Evolutionary conservation across 208 protist species (phyloP).

Genomic region (Tritrichomonas foetus): DNA sequence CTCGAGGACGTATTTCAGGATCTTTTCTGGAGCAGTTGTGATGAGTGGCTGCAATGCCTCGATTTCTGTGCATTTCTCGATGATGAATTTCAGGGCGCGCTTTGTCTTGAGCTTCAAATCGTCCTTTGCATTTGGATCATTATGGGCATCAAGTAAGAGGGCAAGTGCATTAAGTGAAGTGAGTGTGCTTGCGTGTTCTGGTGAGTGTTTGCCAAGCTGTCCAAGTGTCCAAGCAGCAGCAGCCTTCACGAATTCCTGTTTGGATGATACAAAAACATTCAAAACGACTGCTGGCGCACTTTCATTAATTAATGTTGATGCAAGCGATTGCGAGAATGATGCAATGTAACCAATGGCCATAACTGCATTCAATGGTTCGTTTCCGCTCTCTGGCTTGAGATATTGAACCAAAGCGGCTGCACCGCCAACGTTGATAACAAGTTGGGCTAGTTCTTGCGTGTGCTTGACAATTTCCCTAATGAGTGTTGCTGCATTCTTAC

Average conservation of each 20-base stretch:
- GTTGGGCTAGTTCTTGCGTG: constrained; percentile 86
- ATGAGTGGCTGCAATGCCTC: constrained; percentile 88
- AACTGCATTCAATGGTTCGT: constrained; percentile 81
- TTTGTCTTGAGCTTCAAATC: constrained; percentile 88
- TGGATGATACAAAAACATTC: constrained; percentile 74
- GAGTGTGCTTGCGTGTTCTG: constrained; percentile 86
- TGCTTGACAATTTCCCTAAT: constrained; percentile 95
- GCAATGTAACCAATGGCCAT: constrained; percentile 96
- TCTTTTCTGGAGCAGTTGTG: constrained; percentile 77
- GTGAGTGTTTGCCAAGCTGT: constrained; percentile 86
- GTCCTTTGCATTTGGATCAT: constrained; percentile 68
- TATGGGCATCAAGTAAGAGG: constrained; percentile 75
- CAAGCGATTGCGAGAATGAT: constrained; percentile 89
- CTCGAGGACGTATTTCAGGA: constrained; percentile 89
- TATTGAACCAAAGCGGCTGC: constrained; percentile 92
- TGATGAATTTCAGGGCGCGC: constrained; percentile 84
- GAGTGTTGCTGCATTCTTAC: constrained; percentile 89
- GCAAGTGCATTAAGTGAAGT: constrained; percentile 86
- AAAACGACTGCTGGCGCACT: constrained; percentile 79
- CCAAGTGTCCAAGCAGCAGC: constrained; percentile 57
- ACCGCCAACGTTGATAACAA: constrained; percentile 90
- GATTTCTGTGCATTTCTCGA: constrained; percentile 85
- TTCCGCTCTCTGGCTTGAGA: constrained; percentile 76
- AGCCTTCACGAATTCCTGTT: constrained; percentile 84
- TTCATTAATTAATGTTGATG: constrained; percentile 81